Percentiles rank a stretch among this genome's conserved stretches.
phyloP scores from a whole-genome alignment of 139 green algal genomes.

The Volvox reticuliferus region DNA sequence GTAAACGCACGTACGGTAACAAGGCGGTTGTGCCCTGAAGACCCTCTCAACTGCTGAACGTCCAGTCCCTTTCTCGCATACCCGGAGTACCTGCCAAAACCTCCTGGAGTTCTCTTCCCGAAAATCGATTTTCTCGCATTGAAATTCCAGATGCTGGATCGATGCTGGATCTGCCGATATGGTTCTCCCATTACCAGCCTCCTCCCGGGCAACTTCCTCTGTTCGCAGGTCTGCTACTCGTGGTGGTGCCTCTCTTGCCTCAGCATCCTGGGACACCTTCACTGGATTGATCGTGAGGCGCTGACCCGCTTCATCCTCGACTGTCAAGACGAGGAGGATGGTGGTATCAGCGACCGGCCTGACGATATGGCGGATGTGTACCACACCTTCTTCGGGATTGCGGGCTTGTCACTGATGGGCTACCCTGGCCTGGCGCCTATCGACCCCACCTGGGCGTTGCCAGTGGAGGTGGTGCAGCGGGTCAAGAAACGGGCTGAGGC shows the following conservation, averaged over 20 bases:
- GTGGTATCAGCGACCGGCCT: slow-evolving; percentile 96
- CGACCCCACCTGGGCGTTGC: slow-evolving; percentile 92
- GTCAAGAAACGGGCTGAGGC: slow-evolving; percentile 48
- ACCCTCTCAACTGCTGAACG: no score
- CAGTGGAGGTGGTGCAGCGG: slow-evolving; percentile 76
- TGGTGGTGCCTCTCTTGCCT: slow-evolving; percentile 98
- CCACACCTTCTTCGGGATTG: slow-evolving; percentile 99
- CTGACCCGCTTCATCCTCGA: slow-evolving; percentile 90
- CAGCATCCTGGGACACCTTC: slow-evolving; percentile 85
- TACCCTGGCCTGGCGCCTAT: slow-evolving; percentile 79
- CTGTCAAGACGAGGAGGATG: slow-evolving; percentile 94
- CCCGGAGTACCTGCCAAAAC: no score
- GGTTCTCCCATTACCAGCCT: no score
- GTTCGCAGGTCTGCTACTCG: slow-evolving; percentile 90
- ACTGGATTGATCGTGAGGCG: slow-evolving; percentile 93
- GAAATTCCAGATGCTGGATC: no score
- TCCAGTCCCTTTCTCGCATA: no score
- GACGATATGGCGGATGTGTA: slow-evolving; percentile 98
- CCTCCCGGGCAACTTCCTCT: no score
- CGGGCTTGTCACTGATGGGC: slow-evolving; percentile 90
- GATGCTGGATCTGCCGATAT: no score
- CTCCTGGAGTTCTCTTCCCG: no score
- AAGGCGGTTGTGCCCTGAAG: no score
- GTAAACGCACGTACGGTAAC: no score
- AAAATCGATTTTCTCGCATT: no score